A percentile compares a stretch with the other conserved stretches of the same genome.
Conservation (phyloP, 2,329 filamentous ascomycete species). For the Aspergillus terreus region DNA sequence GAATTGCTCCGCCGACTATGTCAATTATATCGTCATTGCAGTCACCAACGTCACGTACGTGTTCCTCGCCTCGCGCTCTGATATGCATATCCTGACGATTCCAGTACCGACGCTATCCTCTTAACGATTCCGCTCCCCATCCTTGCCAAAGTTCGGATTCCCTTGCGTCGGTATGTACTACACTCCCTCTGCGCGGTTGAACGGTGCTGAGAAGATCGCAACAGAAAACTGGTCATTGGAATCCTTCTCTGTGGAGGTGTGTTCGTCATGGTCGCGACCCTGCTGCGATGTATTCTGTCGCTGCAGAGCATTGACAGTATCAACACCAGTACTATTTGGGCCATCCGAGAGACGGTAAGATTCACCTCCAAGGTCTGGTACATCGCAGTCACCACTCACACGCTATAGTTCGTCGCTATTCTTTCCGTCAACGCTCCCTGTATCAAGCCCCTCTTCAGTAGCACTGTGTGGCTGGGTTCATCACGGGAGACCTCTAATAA, state of each 20-base stretch:
- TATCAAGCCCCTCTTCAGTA: constrained; percentile 41
- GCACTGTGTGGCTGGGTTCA: constrained; percentile 12
- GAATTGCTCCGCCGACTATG: constrained; percentile 31
- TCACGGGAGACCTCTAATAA: constrained; percentile 8
- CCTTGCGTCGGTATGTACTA: constrained; percentile 22
- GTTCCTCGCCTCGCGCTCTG: not conserved
- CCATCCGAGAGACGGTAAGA: constrained; percentile 41
- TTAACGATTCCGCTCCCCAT: constrained; percentile 41
- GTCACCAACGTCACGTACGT: constrained; percentile 35
- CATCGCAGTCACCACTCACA: not conserved
- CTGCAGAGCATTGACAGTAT: constrained; percentile 35
- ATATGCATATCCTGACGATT: constrained; percentile 7
- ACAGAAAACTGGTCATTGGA: constrained; percentile 37
- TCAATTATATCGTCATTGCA: constrained; percentile 38
- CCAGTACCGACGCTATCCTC: constrained; percentile 3
- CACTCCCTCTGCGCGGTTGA: not conserved
- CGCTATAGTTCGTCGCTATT: constrained; percentile 41
- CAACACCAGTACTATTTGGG: constrained; percentile 42
- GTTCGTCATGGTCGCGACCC: constrained; percentile 43
- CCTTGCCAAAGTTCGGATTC: constrained; percentile 39
- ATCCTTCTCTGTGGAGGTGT: constrained; percentile 42
- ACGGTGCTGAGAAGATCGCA: not conserved
- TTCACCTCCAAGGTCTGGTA: not conserved
- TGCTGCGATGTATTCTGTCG: constrained; percentile 41
- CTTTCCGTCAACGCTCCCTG: constrained; percentile 42